Evolutionary conservation across 139 green algal genomes (phyloP).

Genomic region (Chlorella ohadii): DNA sequence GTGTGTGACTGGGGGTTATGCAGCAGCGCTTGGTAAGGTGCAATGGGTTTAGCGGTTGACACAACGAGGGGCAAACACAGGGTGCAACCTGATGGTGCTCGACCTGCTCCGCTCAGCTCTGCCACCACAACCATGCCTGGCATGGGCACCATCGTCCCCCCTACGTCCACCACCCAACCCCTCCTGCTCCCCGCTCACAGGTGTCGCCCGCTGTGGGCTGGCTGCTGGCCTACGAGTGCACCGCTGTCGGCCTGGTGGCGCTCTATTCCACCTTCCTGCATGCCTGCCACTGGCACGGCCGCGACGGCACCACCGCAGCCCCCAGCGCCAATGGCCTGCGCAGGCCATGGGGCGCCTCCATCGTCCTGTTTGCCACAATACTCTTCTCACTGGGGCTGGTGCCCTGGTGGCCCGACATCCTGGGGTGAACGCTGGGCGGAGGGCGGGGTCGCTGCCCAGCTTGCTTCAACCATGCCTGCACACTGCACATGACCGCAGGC

Average conservation of each 20-base stretch:
- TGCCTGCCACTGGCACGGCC: constrained; percentile 26
- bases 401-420: constrained; percentile 15
- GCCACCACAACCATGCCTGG: too few relatives aligned
- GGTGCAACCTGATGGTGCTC: too few relatives aligned
- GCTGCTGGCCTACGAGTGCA: constrained; percentile 61
- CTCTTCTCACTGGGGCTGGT: background rate
- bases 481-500: background rate
- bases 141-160: too few relatives aligned
- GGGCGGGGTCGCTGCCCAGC: background rate
- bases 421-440: background rate
- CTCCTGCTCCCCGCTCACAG: background rate
- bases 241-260: constrained; percentile 37
- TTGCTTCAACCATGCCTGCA: too few relatives aligned
- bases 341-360: background rate
- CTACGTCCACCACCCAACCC: too few relatives aligned
- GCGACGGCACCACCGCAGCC: background rate
- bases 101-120: background rate
- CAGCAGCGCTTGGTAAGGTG: too few relatives aligned
- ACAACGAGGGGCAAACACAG: too few relatives aligned
- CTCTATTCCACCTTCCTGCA: constrained; percentile 48
- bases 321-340: background rate
- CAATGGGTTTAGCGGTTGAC: too few relatives aligned
- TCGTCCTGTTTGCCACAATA: background rate
- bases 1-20: too few relatives aligned
- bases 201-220: constrained; percentile 55